These are phyloP conservation scores for Neonectria magnoliae DNA, from an alignment of 2,329 filamentous ascomycete species.

Conservation along the genomic window DNA sequence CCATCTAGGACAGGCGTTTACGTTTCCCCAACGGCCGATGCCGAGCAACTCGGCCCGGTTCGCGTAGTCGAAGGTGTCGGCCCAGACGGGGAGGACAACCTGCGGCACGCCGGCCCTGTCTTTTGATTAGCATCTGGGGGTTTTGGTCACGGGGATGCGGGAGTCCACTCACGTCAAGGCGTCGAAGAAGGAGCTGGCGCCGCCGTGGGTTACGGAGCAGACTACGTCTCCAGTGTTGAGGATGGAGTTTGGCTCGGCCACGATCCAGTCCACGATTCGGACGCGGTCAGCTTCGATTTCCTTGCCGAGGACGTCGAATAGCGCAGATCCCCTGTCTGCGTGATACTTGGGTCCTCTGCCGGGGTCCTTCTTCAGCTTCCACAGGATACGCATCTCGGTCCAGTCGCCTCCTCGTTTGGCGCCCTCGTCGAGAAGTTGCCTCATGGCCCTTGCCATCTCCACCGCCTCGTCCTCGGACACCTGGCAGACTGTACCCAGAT, in stretches of 20 bases:
- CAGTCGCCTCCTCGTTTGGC: background rate
- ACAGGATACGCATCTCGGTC: constrained; percentile 4
- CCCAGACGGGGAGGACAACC: constrained; percentile 19
- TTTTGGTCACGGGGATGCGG: background rate
- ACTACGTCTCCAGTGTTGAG: constrained; percentile 18
- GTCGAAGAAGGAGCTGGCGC: constrained; percentile 19
- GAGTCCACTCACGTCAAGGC: constrained; percentile 2
- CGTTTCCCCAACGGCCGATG: constrained; percentile 21
- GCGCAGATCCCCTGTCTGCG: background rate
- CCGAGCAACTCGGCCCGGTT: constrained; percentile 16
- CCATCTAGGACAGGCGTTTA: constrained; percentile 12
- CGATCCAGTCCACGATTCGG: constrained; percentile 13
- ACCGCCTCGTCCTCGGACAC: background rate
- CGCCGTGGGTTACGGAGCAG: constrained; percentile 22
- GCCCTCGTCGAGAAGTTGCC: background rate
- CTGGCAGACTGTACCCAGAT: constrained; percentile 1
- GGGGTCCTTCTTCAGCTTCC: constrained; percentile 11
- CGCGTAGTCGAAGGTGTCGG: constrained; percentile 24
- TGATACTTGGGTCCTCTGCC: constrained; percentile 2
- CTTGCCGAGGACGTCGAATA: background rate
- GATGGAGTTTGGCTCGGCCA: constrained; percentile 20
- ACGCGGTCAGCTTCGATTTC: constrained; percentile 7
- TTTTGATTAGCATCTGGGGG: background rate
- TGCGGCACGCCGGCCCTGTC: constrained; percentile 21
- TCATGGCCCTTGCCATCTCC: constrained; percentile 12